phyloP scores from a whole-genome alignment of 331 rosid species.

The Quercus tomentella region DNA sequence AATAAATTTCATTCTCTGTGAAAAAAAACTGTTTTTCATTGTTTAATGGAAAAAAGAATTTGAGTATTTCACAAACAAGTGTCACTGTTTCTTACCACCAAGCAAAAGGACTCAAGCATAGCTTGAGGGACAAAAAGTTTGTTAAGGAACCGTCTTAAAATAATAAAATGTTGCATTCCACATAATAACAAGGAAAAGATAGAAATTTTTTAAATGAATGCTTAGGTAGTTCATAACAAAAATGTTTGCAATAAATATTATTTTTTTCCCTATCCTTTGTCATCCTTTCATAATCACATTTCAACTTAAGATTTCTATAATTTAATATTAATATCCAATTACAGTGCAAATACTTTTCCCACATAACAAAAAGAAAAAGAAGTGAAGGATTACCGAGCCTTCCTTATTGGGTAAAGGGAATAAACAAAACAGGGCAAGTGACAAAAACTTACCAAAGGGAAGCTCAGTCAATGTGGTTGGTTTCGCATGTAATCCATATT shows the following conservation, averaged over 20 bases:
- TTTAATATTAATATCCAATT: background rate
- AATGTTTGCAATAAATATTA: background rate
- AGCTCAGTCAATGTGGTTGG: slow-evolving; percentile 85
- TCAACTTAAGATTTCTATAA: background rate
- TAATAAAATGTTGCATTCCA: background rate
- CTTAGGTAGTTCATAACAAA: background rate
- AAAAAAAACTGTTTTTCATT: background rate
- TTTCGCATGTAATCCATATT: slow-evolving; percentile 79
- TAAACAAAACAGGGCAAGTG: slow-evolving; percentile 1
- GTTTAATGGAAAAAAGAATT: background rate
- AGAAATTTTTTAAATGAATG: background rate
- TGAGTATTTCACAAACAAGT: background rate
- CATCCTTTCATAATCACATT: background rate
- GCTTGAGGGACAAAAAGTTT: background rate
- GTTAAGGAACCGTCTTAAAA: background rate
- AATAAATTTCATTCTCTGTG: background rate
- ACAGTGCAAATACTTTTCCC: background rate
- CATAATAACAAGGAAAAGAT: background rate
- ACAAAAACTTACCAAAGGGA: slow-evolving; percentile 72
- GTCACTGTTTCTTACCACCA: background rate
- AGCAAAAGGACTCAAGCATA: background rate
- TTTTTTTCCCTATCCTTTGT: background rate
- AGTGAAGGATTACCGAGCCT: slow-evolving; percentile 6
- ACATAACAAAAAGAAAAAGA: slow-evolving; percentile 8
- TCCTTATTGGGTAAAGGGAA: slow-evolving; percentile 3